Evolutionary conservation across 495 filamentous ascomycete species (phyloP), one percentile per base, ranked within the genome.

Genomic region (Xylaria acuta): DNA sequence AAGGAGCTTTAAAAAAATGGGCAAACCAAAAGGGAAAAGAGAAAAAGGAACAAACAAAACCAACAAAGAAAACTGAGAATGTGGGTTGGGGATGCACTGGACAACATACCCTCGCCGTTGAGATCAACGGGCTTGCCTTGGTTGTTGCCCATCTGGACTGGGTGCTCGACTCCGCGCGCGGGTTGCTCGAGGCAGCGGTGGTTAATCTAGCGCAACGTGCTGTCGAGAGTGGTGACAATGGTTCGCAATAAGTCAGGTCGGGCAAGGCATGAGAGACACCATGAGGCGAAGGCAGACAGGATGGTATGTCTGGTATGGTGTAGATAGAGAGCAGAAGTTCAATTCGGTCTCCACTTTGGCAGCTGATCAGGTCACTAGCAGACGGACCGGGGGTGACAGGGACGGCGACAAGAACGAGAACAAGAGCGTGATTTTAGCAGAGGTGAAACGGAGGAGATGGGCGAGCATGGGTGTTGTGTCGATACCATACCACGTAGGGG

Each of bases 51-150:
- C 62, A 75, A 54, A 74, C n/a, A 43, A 49, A 36, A 36, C 58
- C 16, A 14, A 40, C 25, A 32, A 40, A 38, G 54, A 45, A 30
- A 45, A 34, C 25, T 1, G 45, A 67, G 40, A 40, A 64, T 27
- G 41, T 22, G 34, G 7, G 54, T 43, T 25, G 43, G 11, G 20
- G 58, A 22, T 60, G 32, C 32, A 60, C 18, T 60, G 38, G 60
- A 27, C n/a, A 59, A 89, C 92, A 78, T 83, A 98, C 95, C 93
- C 88, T 97, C 94, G 85, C 97, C 94, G 80, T 92, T 92, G 84
- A 94, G 92, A 77, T 92, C 90, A 83, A 98, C 89, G 80, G 92
- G 94, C 81, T 97, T 98, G 80, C 96, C 96, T 80, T 93, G 94
- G 77, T 88, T 90, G 81, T 99, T 98, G 78, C 96, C 96, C 96